Evolutionary conservation across 345 rosid species (phyloP).

Genomic region (Carallia brachiata): DNA sequence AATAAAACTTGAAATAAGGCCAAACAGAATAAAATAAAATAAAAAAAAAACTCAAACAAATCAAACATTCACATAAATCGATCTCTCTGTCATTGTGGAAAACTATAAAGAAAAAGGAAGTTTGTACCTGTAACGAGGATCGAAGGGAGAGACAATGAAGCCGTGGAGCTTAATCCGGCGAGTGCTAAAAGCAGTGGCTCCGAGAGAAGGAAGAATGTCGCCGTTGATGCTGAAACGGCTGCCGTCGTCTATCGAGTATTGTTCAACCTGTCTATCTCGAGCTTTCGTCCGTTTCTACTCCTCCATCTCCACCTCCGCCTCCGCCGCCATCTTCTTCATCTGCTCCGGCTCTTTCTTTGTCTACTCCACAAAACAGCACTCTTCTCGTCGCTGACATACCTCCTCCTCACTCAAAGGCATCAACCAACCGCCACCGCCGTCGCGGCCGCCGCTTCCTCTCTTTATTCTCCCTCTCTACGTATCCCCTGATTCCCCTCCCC

Average conservation of each 20-base stretch:
- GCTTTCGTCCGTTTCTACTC: neutral
- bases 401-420: neutral
- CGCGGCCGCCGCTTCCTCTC: too few relatives aligned
- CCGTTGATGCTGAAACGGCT: slow-evolving; percentile 60
- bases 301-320: neutral
- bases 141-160: slow-evolving; percentile 64
- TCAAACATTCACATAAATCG: too few relatives aligned
- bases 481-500: too few relatives aligned
- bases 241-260: slow-evolving; percentile 37
- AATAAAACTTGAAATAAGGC: slow-evolving; percentile 1
- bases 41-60: neutral
- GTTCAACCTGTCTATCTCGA: slow-evolving; percentile 19
- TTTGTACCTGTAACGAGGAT: slow-evolving; percentile 58
- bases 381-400: slow-evolving; percentile 2
- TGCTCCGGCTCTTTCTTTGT: neutral
- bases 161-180: slow-evolving; percentile 46
- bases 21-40: neutral
- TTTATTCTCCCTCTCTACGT: too few relatives aligned
- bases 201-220: slow-evolving; percentile 74
- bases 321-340: neutral
- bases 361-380: slow-evolving; percentile 7
- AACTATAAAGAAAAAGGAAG: neutral
- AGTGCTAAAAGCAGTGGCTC: slow-evolving; percentile 39
- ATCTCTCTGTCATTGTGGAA: neutral
- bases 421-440: too few relatives aligned